phyloP scores from a whole-genome alignment of 441 rosid species.

The Erodium trifolium region DNA sequence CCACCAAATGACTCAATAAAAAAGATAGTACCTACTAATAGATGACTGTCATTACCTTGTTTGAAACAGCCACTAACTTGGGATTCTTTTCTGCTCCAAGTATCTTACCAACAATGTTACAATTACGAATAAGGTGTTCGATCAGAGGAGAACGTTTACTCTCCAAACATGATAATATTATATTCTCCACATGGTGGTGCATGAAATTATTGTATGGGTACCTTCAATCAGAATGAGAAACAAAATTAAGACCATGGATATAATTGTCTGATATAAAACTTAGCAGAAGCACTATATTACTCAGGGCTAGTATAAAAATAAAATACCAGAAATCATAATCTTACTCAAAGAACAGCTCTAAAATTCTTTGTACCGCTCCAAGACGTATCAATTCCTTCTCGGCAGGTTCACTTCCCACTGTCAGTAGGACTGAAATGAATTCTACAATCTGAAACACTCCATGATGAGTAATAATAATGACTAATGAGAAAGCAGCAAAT shows the following conservation, averaged over 20 bases:
- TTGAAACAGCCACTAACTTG: slow-evolving; percentile 29
- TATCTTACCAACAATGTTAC: slow-evolving; percentile 65
- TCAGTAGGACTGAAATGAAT: slow-evolving; percentile 78
- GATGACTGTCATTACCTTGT: slow-evolving; percentile 14
- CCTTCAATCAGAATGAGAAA: slow-evolving; percentile 33
- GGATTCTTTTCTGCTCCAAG: slow-evolving; percentile 61
- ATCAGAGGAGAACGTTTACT: slow-evolving; percentile 54
- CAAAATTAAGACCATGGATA: slow-evolving; percentile 25
- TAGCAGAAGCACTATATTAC: slow-evolving; percentile 36
- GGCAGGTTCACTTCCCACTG: slow-evolving; percentile 75
- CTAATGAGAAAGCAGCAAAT: slow-evolving; percentile 11
- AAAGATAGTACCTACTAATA: neutral
- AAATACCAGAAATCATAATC: slow-evolving; percentile 25
- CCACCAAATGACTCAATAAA: neutral
- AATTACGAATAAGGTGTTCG: slow-evolving; percentile 67
- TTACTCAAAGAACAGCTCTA: slow-evolving; percentile 82
- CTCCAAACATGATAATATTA: slow-evolving; percentile 74
- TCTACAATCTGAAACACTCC: slow-evolving; percentile 68
- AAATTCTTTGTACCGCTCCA: slow-evolving; percentile 60
- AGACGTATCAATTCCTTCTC: slow-evolving; percentile 73
- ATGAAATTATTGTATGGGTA: slow-evolving; percentile 89
- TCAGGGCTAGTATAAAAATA: slow-evolving; percentile 38
- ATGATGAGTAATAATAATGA: slow-evolving; percentile 5
- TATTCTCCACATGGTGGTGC: slow-evolving; percentile 87
- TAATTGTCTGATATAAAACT: neutral